Evolutionary conservation across 306 rosid genomes (phyloP), one percentile per base, ranked within the genome.

Genomic region (Fragaria vesca): DNA sequence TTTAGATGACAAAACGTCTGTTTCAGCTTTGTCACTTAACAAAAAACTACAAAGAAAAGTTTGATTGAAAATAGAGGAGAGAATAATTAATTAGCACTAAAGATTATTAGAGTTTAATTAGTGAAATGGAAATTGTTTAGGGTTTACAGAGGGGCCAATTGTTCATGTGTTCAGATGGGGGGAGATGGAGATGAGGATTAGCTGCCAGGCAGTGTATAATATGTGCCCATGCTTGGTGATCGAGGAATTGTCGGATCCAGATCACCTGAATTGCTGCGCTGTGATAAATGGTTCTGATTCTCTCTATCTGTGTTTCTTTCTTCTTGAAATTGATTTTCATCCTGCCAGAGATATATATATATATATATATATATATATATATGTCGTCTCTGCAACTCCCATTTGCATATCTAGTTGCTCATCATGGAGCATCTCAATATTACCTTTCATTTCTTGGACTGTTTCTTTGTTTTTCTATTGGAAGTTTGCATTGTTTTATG

Each of bases 171-270:
- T 73, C 54, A 40, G 42, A 61, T 58, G 48, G 17, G 48, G 15
- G 50, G 36, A 3, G 15, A 12, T 17, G 36, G n/a, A 45, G 55
- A 45, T 69, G 36, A 48, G 70, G 78, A 54, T 72, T 60, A 2
- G 52, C 16, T 60, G 78, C 43, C 78, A 26, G 81, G 58, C 83
- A 38, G 32, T 46, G 72, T 47, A 60, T 40, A 40, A 36, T 54
- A 40, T 20, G 82, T 54, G 63, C 69, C 79, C 89, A 86, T 80
- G 40, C 76, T 79, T 48, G 30, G 69, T 36, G 79, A 77, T 52
- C 76, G 69, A 71, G 43, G 57, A 36, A 20, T 13, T 54, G 75
- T 73, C 76, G 48, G 76, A 72, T 80, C 73, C 51, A 48, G 21
- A 76, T 71, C n/a, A 72, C 36, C 21, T 17, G 60, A 32, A 21